phyloP scores from a whole-genome alignment of 2,329 filamentous ascomycete genomes.

The Pestalotiopsis sp. region DNA sequence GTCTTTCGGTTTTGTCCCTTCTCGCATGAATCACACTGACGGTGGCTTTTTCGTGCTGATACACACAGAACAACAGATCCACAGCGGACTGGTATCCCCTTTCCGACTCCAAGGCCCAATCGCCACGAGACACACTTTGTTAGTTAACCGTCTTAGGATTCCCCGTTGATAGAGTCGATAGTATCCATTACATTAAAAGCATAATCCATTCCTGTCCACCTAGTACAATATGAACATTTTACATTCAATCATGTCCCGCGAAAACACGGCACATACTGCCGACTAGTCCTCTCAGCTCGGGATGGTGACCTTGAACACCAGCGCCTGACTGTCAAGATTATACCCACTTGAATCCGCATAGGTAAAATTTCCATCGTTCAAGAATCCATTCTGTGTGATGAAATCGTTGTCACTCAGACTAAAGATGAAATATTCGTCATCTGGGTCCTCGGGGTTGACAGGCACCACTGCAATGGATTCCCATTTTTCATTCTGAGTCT shows the following conservation, averaged over 20 bases:
- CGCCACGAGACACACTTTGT: neutral
- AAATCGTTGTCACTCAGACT: conserved; percentile 75
- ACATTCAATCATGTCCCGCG: neutral
- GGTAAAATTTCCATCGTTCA: conserved; percentile 58
- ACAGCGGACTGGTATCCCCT: neutral
- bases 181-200: neutral
- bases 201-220: neutral
- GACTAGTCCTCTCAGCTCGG: conserved; percentile 19
- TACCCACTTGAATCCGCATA: conserved; percentile 62
- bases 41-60: conserved; percentile 13
- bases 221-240: neutral
- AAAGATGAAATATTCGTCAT: conserved; percentile 68
- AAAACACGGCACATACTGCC: neutral
- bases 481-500: conserved; percentile 73
- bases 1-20: conserved; percentile 10
- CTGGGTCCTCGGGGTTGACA: conserved; percentile 46
- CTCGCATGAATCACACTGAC: conserved; percentile 10
- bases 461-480: conserved; percentile 68
- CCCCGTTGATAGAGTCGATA: neutral
- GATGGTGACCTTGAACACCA: conserved; percentile 62
- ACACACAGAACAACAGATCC: conserved; percentile 6
- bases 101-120: no score
- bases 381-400: conserved; percentile 68
- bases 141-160: conserved; percentile 3
- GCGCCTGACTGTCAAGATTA: conserved; percentile 62